These are phyloP conservation scores for Marsdenia floribunda DNA, from an alignment of 257 asterid species.

Conservation along the genomic window DNA sequence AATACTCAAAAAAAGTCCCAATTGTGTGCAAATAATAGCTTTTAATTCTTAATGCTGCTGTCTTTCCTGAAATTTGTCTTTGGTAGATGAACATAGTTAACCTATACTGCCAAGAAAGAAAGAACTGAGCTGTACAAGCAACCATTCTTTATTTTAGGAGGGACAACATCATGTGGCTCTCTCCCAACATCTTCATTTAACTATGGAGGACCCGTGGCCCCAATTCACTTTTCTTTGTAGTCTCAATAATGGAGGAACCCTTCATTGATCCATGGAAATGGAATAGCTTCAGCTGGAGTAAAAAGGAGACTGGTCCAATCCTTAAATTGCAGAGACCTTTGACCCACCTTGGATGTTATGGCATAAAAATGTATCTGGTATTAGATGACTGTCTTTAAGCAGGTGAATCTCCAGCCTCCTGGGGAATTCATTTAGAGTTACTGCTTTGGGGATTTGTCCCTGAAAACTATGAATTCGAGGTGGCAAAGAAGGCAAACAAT, in stretches of 20 bases:
- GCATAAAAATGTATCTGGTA: not conserved
- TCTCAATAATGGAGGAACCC: not conserved
- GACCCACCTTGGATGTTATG: not conserved
- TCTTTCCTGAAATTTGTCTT: not conserved
- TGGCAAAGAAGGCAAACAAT: not conserved
- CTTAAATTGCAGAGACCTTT: not conserved
- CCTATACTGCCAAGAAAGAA: not conserved
- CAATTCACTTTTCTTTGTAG: not conserved
- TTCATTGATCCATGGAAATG: not conserved
- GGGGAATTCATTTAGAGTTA: not conserved
- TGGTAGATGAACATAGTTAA: not conserved
- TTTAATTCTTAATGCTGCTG: not conserved
- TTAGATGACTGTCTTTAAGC: too few relatives aligned
- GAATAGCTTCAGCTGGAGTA: not conserved
- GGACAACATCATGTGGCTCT: constrained; percentile 1
- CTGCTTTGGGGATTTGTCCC: not conserved
- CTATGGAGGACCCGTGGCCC: not conserved
- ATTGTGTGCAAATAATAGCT: not conserved
- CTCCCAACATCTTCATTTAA: not conserved
- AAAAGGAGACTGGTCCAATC: not conserved
- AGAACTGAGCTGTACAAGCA: not conserved
- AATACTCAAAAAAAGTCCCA: not conserved
- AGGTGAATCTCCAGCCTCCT: not conserved
- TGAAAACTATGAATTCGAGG: not conserved
- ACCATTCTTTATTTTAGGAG: not conserved